Conservation (phyloP, 129 eudicot genomes). For the Daucus carota region DNA sequence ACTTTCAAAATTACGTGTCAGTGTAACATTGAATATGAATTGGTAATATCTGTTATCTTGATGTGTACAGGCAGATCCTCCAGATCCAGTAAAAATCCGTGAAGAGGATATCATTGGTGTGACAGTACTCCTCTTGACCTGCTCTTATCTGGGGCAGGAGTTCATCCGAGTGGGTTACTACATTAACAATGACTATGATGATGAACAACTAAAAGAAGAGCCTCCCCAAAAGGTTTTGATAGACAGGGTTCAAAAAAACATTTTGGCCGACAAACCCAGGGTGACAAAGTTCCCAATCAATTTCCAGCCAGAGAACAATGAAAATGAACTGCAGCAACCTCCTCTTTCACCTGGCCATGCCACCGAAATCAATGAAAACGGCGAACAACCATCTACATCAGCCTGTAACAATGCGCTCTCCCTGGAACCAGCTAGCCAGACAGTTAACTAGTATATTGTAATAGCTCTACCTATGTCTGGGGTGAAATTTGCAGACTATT, state of each 20-base stretch:
- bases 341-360: slow-evolving; percentile 15
- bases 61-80: slow-evolving; percentile 55
- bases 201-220: slow-evolving; percentile 61
- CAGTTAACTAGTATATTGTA: neutral
- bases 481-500: neutral
- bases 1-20: neutral
- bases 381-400: slow-evolving; percentile 17
- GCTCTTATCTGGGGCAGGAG: slow-evolving; percentile 73
- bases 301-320: slow-evolving; percentile 43
- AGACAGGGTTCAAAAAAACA: slow-evolving; percentile 54
- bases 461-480: neutral
- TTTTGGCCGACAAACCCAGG: slow-evolving; percentile 61
- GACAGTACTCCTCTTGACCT: slow-evolving; percentile 58
- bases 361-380: slow-evolving; percentile 1
- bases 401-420: neutral
- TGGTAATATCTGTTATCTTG: neutral
- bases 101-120: slow-evolving; percentile 70
- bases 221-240: slow-evolving; percentile 65
- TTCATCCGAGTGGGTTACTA: slow-evolving; percentile 66
- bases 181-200: slow-evolving; percentile 67
- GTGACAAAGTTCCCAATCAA: slow-evolving; percentile 67
- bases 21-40: neutral
- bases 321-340: slow-evolving; percentile 23
- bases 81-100: slow-evolving; percentile 58
- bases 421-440: neutral